Conservation (phyloP, 2,329 filamentous ascomycete genomes). For the Zymoseptoria passerinii region DNA sequence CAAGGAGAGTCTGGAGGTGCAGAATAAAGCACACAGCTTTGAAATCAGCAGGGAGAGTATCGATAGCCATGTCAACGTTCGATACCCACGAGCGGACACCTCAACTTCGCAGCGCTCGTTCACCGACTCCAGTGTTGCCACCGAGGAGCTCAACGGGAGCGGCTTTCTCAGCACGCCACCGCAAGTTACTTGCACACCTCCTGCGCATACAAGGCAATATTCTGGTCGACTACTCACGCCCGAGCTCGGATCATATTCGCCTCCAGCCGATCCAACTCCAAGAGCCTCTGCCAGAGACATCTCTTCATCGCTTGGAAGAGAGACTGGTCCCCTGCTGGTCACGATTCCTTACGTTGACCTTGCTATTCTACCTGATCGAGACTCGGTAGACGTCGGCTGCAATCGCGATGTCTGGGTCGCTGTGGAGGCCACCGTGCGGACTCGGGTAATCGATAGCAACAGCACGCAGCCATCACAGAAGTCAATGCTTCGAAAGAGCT, state of each 20-base stretch:
- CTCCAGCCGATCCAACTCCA: conserved; percentile 15
- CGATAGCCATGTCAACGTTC: conserved; percentile 13
- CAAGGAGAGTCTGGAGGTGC: conserved; percentile 17
- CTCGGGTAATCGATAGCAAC: conserved; percentile 8
- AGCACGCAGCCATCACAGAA: neutral
- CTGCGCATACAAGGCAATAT: conserved; percentile 1
- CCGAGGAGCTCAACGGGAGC: conserved; percentile 13
- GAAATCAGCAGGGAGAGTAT: conserved; percentile 23
- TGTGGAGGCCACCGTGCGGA: conserved; percentile 22
- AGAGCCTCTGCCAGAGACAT: conserved; percentile 5
- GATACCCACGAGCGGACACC: conserved; percentile 4
- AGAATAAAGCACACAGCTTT: conserved; percentile 22
- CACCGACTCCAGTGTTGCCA: conserved; percentile 24
- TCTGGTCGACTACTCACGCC: conserved; percentile 10
- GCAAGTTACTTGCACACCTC: neutral
- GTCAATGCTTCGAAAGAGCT: neutral
- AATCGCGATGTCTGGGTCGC: conserved; percentile 25
- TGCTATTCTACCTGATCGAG: conserved; percentile 15
- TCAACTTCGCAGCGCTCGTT: conserved; percentile 16
- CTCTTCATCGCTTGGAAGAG: neutral
- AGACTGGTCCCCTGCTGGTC: neutral
- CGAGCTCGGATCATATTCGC: conserved; percentile 6
- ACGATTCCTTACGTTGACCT: conserved; percentile 23
- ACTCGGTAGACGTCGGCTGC: conserved; percentile 19
- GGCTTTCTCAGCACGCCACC: conserved; percentile 9